A percentile compares a stretch with the other conserved stretches of the same genome.
These are phyloP conservation scores for Diplodia scrobiculata DNA, from an alignment of 2,329 filamentous ascomycete species.

Conservation along the genomic window DNA sequence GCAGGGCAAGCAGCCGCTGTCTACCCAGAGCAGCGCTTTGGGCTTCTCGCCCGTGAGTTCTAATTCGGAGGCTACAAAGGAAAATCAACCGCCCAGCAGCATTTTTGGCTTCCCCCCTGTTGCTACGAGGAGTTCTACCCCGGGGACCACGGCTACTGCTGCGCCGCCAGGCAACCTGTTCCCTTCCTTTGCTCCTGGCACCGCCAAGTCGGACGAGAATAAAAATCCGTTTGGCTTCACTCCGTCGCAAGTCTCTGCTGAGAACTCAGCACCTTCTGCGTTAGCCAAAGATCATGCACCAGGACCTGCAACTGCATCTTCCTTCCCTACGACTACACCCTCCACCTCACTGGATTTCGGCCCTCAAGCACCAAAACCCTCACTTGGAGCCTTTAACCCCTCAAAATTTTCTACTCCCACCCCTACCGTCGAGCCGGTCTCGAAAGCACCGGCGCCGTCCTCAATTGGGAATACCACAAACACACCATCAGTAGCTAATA, in stretches of 20 bases:
- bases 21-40: neutral
- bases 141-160: neutral
- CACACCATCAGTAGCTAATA: neutral
- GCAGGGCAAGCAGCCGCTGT: neutral
- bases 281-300: neutral
- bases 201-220: neutral
- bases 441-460: neutral
- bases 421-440: neutral
- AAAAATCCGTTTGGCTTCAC: constrained; percentile 20
- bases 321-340: neutral
- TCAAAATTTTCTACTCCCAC: constrained; percentile 15
- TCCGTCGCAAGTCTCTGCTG: neutral
- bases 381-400: constrained; percentile 24
- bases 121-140: neutral
- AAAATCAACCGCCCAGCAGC: neutral
- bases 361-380: neutral
- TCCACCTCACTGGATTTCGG: neutral
- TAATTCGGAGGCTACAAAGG: neutral
- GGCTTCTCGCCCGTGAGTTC: neutral
- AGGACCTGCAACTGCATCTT: neutral
- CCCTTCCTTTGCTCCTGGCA: neutral
- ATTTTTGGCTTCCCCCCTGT: constrained; percentile 19
- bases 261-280: neutral
- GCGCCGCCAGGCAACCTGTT: neutral
- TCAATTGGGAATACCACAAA: neutral